Conservation (phyloP, 306 rosid genomes). For the Benincasa hispida region DNA sequence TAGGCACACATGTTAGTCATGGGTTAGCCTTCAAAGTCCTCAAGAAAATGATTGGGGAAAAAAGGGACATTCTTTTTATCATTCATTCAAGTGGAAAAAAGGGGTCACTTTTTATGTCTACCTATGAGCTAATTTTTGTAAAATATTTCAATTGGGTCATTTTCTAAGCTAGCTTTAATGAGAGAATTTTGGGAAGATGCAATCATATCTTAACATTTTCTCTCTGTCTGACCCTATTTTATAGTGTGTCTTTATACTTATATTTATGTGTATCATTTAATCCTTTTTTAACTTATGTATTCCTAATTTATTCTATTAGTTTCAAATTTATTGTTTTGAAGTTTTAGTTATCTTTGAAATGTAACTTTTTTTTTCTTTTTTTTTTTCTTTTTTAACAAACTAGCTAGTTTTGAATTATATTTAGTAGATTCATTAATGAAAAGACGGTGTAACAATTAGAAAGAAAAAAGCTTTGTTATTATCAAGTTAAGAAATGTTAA, state of each 20-base stretch:
- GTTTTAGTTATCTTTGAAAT: too few relatives aligned
- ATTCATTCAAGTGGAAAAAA: neutral
- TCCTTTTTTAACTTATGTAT: neutral
- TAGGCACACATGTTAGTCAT: constrained; percentile 2
- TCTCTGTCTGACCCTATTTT: neutral
- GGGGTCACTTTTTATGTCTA: neutral
- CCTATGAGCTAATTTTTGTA: neutral
- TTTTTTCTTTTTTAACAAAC: too few relatives aligned
- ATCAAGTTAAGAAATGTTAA: neutral
- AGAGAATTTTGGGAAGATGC: neutral
- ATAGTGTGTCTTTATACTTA: neutral
- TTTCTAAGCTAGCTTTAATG: neutral
- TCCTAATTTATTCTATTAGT: neutral
- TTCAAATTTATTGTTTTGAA: too few relatives aligned
- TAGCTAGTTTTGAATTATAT: too few relatives aligned
- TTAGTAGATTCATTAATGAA: too few relatives aligned
- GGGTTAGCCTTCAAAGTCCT: neutral
- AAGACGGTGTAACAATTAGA: too few relatives aligned
- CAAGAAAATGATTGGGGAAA: neutral
- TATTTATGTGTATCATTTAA: neutral
- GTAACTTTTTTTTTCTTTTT: too few relatives aligned
- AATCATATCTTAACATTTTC: neutral
- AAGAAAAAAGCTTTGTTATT: too few relatives aligned
- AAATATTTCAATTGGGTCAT: neutral
- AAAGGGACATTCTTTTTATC: constrained; percentile 3